phyloP scores from a whole-genome alignment of 1,284 basidiomycete genomes.

The Phellopilus nigrolimitatus region DNA sequence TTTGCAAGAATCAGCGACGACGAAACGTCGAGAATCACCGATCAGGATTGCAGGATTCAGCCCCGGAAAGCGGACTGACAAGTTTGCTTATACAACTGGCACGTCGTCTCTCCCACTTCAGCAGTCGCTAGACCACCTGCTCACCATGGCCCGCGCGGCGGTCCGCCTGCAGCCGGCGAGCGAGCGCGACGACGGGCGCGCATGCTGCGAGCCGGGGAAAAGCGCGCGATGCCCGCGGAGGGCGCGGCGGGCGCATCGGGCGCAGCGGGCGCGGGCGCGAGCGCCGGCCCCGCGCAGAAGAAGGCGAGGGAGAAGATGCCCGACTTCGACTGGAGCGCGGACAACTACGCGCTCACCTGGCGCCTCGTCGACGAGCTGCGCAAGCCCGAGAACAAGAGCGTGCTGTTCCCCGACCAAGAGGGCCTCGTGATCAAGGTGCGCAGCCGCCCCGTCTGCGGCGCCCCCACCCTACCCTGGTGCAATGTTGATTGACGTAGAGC shows the following conservation, averaged over 20 bases:
- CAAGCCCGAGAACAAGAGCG: constrained; percentile 14
- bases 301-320: constrained; percentile 16
- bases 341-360: constrained; percentile 17
- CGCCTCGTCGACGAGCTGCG: constrained; percentile 15
- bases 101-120: background rate
- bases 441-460: too few relatives aligned
- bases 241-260: background rate
- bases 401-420: constrained; percentile 18
- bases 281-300: constrained; percentile 8
- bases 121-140: too few relatives aligned
- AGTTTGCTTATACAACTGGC: background rate
- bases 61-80: too few relatives aligned
- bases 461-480: too few relatives aligned
- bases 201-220: constrained; percentile 20
- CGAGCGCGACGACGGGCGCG: background rate
- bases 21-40: constrained; percentile 6
- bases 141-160: background rate
- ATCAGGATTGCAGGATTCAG: too few relatives aligned
- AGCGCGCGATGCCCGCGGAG: constrained; percentile 14
- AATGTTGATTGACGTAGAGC: background rate
- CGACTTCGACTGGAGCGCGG: constrained; percentile 18
- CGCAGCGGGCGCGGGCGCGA: background rate
- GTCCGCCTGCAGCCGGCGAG: background rate
- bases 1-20: constrained; percentile 1
- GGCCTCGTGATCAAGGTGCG: constrained; percentile 10